A percentile compares a stretch with the other conserved stretches of the same genome.
These are phyloP conservation scores for Lentinula raphanica DNA, from an alignment of 768 basidiomycete species.

Conservation along the genomic window DNA sequence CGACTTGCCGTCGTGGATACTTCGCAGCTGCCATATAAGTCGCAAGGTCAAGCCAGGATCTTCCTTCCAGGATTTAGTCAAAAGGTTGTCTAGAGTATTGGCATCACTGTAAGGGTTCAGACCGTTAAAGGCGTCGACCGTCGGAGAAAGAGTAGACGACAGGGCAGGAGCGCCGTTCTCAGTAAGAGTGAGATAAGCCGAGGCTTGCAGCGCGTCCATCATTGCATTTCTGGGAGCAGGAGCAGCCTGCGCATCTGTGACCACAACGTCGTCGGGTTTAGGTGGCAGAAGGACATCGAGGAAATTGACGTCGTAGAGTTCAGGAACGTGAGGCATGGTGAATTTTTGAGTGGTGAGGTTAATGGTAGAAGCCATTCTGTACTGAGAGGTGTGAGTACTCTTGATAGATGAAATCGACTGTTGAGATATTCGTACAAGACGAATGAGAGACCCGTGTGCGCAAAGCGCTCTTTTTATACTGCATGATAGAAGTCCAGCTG, in stretches of 20 bases:
- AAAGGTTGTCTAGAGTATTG: constrained; percentile 24
- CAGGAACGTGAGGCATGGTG: constrained; percentile 50
- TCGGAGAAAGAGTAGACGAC: constrained; percentile 43
- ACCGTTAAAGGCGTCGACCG: constrained; percentile 54
- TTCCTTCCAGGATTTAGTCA: constrained; percentile 52
- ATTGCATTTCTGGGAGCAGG: constrained; percentile 36
- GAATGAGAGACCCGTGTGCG: background rate
- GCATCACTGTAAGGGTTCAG: constrained; percentile 24
- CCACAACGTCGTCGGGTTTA: background rate
- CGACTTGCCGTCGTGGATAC: constrained; percentile 66
- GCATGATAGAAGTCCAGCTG: background rate
- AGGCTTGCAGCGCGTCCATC: constrained; percentile 47
- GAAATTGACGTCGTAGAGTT: constrained; percentile 52
- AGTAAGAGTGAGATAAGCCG: constrained; percentile 41
- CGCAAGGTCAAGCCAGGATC: constrained; percentile 54
- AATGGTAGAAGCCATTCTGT: background rate
- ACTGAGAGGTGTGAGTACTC: background rate
- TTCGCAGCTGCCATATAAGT: constrained; percentile 63
- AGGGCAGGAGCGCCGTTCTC: constrained; percentile 47
- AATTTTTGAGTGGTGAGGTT: constrained; percentile 33
- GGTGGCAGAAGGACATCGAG: constrained; percentile 48
- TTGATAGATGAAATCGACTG: background rate
- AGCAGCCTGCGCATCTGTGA: background rate
- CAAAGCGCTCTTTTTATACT: background rate
- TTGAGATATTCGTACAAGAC: background rate